Conservation (phyloP, 1,139 yeast species). For the Candida mesenterica region DNA sequence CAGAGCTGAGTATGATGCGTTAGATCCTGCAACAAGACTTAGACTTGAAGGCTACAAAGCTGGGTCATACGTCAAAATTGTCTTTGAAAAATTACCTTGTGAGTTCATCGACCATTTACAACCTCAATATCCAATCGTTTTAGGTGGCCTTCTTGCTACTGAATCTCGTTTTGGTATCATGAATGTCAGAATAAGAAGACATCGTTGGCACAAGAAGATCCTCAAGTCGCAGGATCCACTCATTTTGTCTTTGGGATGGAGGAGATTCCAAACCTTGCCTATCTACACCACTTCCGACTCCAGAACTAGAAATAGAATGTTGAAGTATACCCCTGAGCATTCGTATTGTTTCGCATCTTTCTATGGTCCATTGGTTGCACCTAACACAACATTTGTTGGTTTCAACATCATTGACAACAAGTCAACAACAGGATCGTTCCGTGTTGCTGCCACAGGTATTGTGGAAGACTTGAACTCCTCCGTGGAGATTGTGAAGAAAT, state of each 20-base stretch:
- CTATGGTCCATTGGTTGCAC: constrained; percentile 96
- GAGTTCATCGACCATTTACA: constrained; percentile 87
- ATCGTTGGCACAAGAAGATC: constrained; percentile 98
- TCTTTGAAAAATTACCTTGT: constrained; percentile 80
- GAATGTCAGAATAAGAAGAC: constrained; percentile 93
- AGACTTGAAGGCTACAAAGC: constrained; percentile 90
- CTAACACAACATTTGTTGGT: constrained; percentile 96
- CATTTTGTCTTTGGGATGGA: constrained; percentile 93
- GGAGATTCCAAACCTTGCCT: constrained; percentile 96
- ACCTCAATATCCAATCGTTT: constrained; percentile 78
- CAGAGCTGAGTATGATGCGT: constrained; percentile 68
- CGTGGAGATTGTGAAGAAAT: constrained; percentile 90
- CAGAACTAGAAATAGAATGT: constrained; percentile 95
- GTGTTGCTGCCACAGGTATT: constrained; percentile 97
- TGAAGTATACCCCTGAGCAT: constrained; percentile 97
- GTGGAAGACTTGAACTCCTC: constrained; percentile 90
- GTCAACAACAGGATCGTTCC: constrained; percentile 83
- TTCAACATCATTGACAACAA: constrained; percentile 82
- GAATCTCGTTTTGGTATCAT: constrained; percentile 92
- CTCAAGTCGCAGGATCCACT: constrained; percentile 94
- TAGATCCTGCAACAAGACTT: constrained; percentile 74
- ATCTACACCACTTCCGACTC: constrained; percentile 96
- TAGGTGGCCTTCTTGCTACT: constrained; percentile 88
- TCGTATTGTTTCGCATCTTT: constrained; percentile 95
- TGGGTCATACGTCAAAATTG: constrained; percentile 90